Evolutionary conservation across 2,329 filamentous ascomycete species (phyloP).

Genomic region (Torrubiella hemipterigena): DNA sequence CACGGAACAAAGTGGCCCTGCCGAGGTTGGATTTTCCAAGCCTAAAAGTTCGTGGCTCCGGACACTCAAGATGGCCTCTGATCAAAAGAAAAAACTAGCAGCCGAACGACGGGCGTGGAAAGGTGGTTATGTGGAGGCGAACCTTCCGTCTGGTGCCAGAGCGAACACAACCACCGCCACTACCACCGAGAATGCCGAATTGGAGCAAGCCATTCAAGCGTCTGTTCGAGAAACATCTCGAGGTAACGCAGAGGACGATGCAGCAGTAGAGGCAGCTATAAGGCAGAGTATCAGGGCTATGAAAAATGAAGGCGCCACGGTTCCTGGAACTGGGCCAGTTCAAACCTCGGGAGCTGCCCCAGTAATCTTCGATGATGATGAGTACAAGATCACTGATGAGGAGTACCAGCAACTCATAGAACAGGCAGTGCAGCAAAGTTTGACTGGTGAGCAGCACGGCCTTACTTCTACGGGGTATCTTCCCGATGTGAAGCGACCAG

Average conservation of each 20-base stretch:
- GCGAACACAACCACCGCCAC: background rate
- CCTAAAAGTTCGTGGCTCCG: slow-evolving; percentile 35
- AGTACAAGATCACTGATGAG: slow-evolving; percentile 39
- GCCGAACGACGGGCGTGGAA: slow-evolving; percentile 34
- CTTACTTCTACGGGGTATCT: no score
- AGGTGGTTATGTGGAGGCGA: slow-evolving; percentile 16
- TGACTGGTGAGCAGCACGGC: slow-evolving; percentile 16
- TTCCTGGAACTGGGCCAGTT: slow-evolving; percentile 5
- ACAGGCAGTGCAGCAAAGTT: slow-evolving; percentile 41
- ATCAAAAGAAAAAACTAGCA: slow-evolving; percentile 38
- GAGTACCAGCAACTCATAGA: slow-evolving; percentile 46
- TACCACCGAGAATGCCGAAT: slow-evolving; percentile 39
- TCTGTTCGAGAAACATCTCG: slow-evolving; percentile 60
- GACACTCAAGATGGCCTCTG: slow-evolving; percentile 33
- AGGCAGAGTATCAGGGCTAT: slow-evolving; percentile 55
- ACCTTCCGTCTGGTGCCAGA: slow-evolving; percentile 3
- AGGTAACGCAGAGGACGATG: slow-evolving; percentile 59
- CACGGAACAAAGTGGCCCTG: slow-evolving; percentile 2
- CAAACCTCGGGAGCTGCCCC: slow-evolving; percentile 14
- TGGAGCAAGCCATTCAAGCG: slow-evolving; percentile 59
- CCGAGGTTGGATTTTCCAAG: slow-evolving; percentile 12
- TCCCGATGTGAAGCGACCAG: no score
- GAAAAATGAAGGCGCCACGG: slow-evolving; percentile 16
- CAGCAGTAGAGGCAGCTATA: slow-evolving; percentile 60
- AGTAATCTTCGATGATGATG: slow-evolving; percentile 23